phyloP scores from a whole-genome alignment of 2,329 filamentous ascomycete genomes.

The Penicillium sp. region DNA sequence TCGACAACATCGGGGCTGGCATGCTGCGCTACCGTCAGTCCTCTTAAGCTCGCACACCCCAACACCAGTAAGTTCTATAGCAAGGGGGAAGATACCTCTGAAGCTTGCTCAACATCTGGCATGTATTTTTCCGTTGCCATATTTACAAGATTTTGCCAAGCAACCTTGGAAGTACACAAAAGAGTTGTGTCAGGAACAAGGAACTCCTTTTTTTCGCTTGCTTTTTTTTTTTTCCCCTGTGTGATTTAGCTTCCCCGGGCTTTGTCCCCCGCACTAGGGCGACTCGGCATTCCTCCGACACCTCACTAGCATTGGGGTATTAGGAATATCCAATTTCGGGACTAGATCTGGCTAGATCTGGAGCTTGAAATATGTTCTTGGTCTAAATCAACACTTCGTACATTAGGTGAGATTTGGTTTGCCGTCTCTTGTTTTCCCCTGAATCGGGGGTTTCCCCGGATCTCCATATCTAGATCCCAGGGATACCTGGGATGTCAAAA shows the following conservation, averaged over 20 bases:
- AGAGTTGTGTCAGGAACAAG: neutral
- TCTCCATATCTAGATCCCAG: neutral
- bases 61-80: neutral
- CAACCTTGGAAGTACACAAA: neutral
- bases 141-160: conserved; percentile 1
- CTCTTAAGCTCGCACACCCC: neutral
- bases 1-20: conserved; percentile 7
- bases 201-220: conserved; percentile 4
- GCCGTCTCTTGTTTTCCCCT: neutral
- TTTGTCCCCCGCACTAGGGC: conserved; percentile 18
- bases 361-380: neutral
- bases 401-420: neutral
- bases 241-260: conserved; percentile 13
- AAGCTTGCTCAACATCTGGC: conserved; percentile 14
- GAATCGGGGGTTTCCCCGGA: conserved; percentile 4
- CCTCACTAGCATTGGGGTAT: neutral
- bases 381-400: no score
- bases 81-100: conserved; percentile 14
- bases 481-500: neutral
- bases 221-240: conserved; percentile 4
- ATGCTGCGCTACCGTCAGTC: conserved; percentile 7
- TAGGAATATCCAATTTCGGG: neutral
- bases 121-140: conserved; percentile 23
- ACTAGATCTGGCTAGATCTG: neutral
- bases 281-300: conserved; percentile 18